These are phyloP conservation scores for Chimonanthus salicifolius DNA, from an alignment of 164 flowering plant species.

Conservation along the genomic window DNA sequence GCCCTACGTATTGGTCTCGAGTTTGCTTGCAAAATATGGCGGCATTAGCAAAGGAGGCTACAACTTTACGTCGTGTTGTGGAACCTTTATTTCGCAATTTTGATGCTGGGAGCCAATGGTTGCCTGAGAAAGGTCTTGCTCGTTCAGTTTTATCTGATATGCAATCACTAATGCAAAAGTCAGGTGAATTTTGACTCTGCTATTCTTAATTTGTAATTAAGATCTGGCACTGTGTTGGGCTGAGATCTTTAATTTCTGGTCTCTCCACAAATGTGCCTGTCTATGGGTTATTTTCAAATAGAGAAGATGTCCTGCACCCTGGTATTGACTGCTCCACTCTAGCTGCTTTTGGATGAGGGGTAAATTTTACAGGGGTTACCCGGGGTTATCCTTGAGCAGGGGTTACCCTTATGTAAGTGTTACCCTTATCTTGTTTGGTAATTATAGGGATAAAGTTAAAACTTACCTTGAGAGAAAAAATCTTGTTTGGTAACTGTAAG, in stretches of 20 bases:
- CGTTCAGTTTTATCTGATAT: conserved; percentile 50
- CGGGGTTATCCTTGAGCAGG: too few relatives aligned
- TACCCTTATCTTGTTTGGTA: too few relatives aligned
- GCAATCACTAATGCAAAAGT: conserved; percentile 61
- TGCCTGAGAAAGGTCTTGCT: conserved; percentile 60
- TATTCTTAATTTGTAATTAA: not conserved
- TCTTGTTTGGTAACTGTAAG: too few relatives aligned
- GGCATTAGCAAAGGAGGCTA: conserved; percentile 64
- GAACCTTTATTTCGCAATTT: conserved; percentile 73
- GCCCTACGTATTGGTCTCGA: conserved; percentile 78
- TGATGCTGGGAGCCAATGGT: conserved; percentile 73
- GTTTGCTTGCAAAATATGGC: conserved; percentile 78
- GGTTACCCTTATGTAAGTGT: too few relatives aligned
- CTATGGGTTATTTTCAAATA: too few relatives aligned
- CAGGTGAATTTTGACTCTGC: conserved; percentile 36
- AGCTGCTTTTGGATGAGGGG: too few relatives aligned
- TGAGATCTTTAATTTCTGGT: not conserved
- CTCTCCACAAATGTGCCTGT: not conserved
- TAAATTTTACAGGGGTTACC: too few relatives aligned
- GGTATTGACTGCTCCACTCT: too few relatives aligned
- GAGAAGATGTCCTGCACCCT: too few relatives aligned
- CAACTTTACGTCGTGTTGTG: conserved; percentile 76
- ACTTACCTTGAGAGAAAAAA: too few relatives aligned
- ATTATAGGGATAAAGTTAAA: too few relatives aligned
- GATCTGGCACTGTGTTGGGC: not conserved